These are phyloP conservation scores for Aspergillus olivimuriae DNA, from an alignment of 495 filamentous ascomycete genomes.

Conservation along the genomic window DNA sequence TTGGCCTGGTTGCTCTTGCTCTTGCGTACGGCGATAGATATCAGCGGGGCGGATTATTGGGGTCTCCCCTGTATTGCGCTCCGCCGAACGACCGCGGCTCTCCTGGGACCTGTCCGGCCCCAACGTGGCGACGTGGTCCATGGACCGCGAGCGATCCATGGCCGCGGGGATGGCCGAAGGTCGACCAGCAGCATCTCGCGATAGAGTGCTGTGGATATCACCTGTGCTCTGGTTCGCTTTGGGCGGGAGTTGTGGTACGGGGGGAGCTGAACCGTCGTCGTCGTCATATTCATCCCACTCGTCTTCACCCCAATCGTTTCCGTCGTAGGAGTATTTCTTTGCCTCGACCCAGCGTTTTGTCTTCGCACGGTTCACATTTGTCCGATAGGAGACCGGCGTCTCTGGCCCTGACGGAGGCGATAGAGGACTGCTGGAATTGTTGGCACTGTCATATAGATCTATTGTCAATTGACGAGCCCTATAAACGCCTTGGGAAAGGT, in stretches of 20 bases:
- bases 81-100: constrained; percentile 47
- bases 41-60: constrained; percentile 72
- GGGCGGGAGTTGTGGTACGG: constrained; percentile 33
- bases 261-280: constrained; percentile 33
- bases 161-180: constrained; percentile 18
- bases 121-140: constrained; percentile 18
- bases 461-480: background rate
- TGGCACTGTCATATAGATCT: no score
- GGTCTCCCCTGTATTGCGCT: constrained; percentile 14
- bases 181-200: background rate
- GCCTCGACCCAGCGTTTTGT: constrained; percentile 95
- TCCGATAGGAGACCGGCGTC: constrained; percentile 54
- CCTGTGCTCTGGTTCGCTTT: constrained; percentile 31
- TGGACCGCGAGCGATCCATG: constrained; percentile 36
- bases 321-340: constrained; percentile 80
- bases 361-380: constrained; percentile 85
- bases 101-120: constrained; percentile 7
- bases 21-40: constrained; percentile 68
- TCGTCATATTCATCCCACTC: constrained; percentile 73
- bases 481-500: background rate
- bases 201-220: constrained; percentile 7
- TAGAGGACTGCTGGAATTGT: constrained; percentile 24
- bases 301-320: constrained; percentile 88
- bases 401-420: constrained; percentile 23
- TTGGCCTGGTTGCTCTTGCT: constrained; percentile 57